Evolutionary conservation across 139 green algal genomes (phyloP), one percentile per base, ranked within the genome.

Genomic region (Tetradesmus lagerheimii): DNA sequence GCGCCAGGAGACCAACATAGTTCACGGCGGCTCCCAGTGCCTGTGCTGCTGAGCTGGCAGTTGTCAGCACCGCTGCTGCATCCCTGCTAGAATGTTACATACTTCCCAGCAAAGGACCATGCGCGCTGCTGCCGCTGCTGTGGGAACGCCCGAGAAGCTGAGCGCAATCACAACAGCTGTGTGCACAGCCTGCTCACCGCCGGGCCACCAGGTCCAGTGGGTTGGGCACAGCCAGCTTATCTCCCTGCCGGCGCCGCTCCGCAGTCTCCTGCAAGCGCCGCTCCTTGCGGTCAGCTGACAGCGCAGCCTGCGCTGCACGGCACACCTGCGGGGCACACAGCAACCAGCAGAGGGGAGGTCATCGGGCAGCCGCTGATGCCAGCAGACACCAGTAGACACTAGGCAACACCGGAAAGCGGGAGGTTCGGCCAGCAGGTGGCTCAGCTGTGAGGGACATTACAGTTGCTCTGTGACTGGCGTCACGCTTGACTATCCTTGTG

Each of bases 141-240:
- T n/a, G n/a, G n/a, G n/a, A n/a, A n/a, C n/a, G n/a, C n/a, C n/a
- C n/a, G n/a, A n/a, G n/a, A n/a, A n/a, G n/a, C n/a, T n/a, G n/a
- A n/a, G n/a, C n/a, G n/a, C n/a, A n/a, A n/a, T n/a, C n/a, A n/a
- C n/a, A n/a, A n/a, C n/a, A n/a, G n/a, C n/a, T n/a, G n/a, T n/a
- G n/a, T n/a, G n/a, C n/a, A n/a, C n/a, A n/a, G n/a, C 47, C 34
- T 25, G n/a, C 85, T 83, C 41, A 89, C 85, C 74, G 27, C 34
- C 88, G 62, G 27, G 80, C 88, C 37, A 91, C 41, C 25, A 91
- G 80, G 45, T 91, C 80, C 23, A 91, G 43, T 1, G 88, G 88
- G 80, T 91, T 88, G n/a, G 88, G 88, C 57, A 91, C 80, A 25
- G 88, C 88, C 80, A 91, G 88, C 88, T 77, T 81, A 23, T 91